phyloP scores from a whole-genome alignment of 495 filamentous ascomycete species.

The Sordaria brevicollis region DNA sequence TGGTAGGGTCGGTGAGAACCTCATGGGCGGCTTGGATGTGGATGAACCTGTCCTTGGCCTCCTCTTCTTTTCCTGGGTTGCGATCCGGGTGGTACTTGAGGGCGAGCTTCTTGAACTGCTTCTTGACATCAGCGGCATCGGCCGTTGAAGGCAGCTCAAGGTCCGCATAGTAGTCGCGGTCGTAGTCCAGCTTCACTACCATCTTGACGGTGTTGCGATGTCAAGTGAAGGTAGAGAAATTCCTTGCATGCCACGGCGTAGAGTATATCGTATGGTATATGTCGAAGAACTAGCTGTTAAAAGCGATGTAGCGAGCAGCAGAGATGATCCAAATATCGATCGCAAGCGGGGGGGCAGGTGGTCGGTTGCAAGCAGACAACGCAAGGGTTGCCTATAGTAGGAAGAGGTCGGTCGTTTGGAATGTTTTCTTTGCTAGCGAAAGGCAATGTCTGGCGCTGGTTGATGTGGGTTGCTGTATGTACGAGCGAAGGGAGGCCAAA shows the following conservation, averaged over 20 bases:
- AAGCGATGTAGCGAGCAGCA: background rate
- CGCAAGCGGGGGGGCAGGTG: background rate
- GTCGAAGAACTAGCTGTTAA: background rate
- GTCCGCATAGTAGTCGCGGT: constrained; percentile 79
- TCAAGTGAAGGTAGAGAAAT: background rate
- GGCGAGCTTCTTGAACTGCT: constrained; percentile 76
- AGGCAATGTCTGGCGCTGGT: background rate
- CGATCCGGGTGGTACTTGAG: constrained; percentile 83
- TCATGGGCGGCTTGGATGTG: constrained; percentile 79
- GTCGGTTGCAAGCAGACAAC: background rate
- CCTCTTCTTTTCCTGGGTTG: constrained; percentile 70
- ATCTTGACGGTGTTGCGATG: constrained; percentile 36
- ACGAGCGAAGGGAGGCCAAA: too few relatives aligned
- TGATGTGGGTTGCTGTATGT: too few relatives aligned
- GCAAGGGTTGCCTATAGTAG: background rate
- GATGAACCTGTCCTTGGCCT: constrained; percentile 72
- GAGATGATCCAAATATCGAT: background rate
- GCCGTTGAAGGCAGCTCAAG: constrained; percentile 56
- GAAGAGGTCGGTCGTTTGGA: background rate
- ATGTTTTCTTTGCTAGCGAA: background rate
- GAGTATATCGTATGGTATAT: background rate
- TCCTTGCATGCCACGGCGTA: background rate
- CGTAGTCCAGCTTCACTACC: constrained; percentile 58
- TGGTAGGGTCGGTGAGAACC: constrained; percentile 58
- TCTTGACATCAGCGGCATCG: constrained; percentile 65